Evolutionary conservation across 139 green algal genomes (phyloP).

Genomic region (Edaphochlamys debaryana): DNA sequence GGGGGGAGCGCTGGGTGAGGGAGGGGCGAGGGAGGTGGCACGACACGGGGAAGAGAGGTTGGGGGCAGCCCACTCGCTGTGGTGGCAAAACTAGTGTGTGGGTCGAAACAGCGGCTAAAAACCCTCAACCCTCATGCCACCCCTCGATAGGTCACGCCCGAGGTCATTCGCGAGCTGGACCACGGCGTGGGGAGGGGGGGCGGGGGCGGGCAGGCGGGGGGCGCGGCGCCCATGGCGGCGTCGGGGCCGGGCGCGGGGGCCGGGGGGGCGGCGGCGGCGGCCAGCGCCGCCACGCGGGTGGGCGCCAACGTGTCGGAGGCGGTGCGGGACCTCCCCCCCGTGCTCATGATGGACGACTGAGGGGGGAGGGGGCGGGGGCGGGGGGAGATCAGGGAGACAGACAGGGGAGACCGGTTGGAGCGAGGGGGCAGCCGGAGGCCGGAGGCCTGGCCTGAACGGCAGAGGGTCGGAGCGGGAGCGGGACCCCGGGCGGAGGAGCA

Average conservation of each 20-base stretch:
- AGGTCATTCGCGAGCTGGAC: conserved; percentile 92
- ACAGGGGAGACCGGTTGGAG: too few species aligned
- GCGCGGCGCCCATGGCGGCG: conserved; percentile 31
- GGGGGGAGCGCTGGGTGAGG: too few species aligned
- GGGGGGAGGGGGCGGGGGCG: neutral
- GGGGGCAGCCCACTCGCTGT: too few species aligned
- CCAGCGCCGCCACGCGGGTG: conserved; percentile 21
- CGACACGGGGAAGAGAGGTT: too few species aligned
- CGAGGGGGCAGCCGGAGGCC: too few species aligned
- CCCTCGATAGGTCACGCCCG: conserved; percentile 77
- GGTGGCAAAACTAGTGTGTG: too few species aligned
- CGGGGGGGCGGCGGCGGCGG: conserved; percentile 2
- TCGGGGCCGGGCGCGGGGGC: neutral
- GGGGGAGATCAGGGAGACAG: too few species aligned
- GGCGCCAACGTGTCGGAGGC: conserved; percentile 72
- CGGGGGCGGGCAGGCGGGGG: neutral
- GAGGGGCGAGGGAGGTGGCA: too few species aligned
- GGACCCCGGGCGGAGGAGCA: too few species aligned
- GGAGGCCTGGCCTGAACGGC: too few species aligned
- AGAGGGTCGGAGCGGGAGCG: too few species aligned
- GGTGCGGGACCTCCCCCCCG: conserved; percentile 73
- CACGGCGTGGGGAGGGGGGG: conserved; percentile 44
- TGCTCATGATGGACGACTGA: conserved; percentile 86
- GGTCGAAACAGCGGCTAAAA: too few species aligned
- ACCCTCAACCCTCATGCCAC: neutral